Base-by-base conservation (phyloP, 768 basidiomycete genomes). In the Leccinum variicolor region DNA sequence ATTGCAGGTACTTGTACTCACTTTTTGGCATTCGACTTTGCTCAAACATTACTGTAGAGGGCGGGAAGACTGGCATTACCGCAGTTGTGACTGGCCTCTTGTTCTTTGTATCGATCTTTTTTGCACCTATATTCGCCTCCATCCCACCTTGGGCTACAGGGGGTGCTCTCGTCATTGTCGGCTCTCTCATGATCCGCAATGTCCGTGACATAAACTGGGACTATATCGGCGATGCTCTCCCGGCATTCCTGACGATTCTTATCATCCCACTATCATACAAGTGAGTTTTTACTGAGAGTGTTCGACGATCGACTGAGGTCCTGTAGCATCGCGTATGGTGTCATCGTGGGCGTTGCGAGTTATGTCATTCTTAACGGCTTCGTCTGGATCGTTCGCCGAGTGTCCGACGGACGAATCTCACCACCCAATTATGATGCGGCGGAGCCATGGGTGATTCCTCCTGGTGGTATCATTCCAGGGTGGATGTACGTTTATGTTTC, bases 81-180 rank as follows among this genome's bases (percentile, higher is more conserved):
- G 92, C 88, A 4, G 80, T 93, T 55, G 78, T 80, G 14, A 84
- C 83, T 3, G 87, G 88, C 7, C 65, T 91, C 46, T 81, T 84
- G 62, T 94, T 94, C 81, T 88, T 93, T 69, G 73, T 94, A 48
- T 89, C 84, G 3, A 78, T 94, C 54, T 94, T 94, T 79, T 94
- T 94, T 66, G 83, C 92, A 17, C 92, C 92, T 6, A 86, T 94
- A 64, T 92, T 94, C 62, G 90, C 90, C 10, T 90, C 88, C 11
- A 91, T 94, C 52, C 92, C 92, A 0, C 64, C 86, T 0, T 94
- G 90, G 90, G 91, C 92, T 4, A 94, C 92, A 1, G 92, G 92
- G 14, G 87, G 92, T 55, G 90, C 91, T 1, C 76, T 94, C 34
- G 83, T 90, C 45, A 87, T 94, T 54, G 91, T 91, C 11, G 92